Evolutionary conservation across 2,329 filamentous ascomycete genomes (phyloP), one percentile per base, ranked within the genome.

Genomic region (Lithohypha guttulata): DNA sequence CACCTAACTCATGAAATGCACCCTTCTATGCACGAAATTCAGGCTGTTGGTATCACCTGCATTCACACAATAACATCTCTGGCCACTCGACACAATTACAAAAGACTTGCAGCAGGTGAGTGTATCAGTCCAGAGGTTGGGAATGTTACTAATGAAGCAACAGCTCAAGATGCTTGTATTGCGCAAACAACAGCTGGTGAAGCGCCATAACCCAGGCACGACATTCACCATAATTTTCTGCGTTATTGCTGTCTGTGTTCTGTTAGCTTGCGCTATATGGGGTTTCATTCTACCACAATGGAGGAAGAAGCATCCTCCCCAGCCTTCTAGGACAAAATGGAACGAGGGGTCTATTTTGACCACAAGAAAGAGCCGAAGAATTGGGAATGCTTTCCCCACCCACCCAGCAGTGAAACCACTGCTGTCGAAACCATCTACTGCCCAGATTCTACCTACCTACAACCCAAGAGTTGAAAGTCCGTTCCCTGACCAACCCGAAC

Each of bases 401-500:
- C 47, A 47, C 37, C 45, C 47, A 34, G 39, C 45, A 9, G 26
- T 34, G 29, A 34, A 40, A 15, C 29, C 30, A 33, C 38, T 51
- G 11, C 39, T 46, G n/a, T 38, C 39, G 20, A 42, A 45, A 18
- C 27, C 37, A n/a, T 27, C 32, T 13, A 23, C 33, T 10, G 25
- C 31, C 3, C 26, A 14, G 20, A 29, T 39, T 23, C 21, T 44
- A n/a, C 34, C 33, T 34, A 44, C 36, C 8, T 51, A 48, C 34
- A 26, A 49, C 28, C 49, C 43, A 15, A 38, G 44, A 43, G 32
- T 20, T 11, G 45, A 48, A 28, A 45, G 41, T 35, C 43, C 47
- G 6, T 50, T 49, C 28, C 43, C 43, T 23, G 29, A 32, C 32
- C 34, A 29, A 35, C 43, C 47, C 13, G 17, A 27, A 10, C 39